Conservation (phyloP, 371 early-diverging fungal genomes). For the Smittium culicis region DNA sequence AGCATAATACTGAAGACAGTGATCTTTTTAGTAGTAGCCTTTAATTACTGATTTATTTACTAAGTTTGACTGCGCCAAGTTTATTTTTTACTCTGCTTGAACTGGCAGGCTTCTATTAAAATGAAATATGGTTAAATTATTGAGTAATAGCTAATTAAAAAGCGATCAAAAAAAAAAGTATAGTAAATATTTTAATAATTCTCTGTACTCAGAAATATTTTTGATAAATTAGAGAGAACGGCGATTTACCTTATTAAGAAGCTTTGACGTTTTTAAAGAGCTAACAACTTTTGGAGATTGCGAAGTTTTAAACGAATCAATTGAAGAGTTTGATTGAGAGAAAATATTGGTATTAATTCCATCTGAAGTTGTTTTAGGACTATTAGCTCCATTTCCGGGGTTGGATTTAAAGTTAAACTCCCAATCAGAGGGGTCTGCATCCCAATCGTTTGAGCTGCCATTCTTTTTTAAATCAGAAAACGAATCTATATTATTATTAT, state of each 20-base stretch:
- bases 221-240: no score
- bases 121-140: no score
- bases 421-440: background rate
- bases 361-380: no score
- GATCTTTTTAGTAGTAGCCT: background rate
- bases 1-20: no score
- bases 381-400: no score
- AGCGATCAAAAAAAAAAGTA: background rate
- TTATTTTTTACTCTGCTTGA: conserved; percentile 3
- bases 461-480: background rate
- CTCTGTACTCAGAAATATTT: no score
- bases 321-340: background rate
- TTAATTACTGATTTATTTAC: background rate
- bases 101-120: background rate
- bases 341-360: no score
- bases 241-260: background rate
- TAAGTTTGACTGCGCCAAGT: conserved; percentile 2
- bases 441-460: background rate
- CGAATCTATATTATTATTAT: background rate
- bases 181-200: no score
- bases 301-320: background rate
- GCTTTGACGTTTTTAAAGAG: background rate
- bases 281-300: background rate
- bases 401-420: background rate
- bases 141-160: background rate